Percentiles rank a stretch among this genome's conserved stretches.
These are phyloP conservation scores for Tetracladium setigerum DNA, from an alignment of 495 filamentous ascomycete species.

Conservation along the genomic window DNA sequence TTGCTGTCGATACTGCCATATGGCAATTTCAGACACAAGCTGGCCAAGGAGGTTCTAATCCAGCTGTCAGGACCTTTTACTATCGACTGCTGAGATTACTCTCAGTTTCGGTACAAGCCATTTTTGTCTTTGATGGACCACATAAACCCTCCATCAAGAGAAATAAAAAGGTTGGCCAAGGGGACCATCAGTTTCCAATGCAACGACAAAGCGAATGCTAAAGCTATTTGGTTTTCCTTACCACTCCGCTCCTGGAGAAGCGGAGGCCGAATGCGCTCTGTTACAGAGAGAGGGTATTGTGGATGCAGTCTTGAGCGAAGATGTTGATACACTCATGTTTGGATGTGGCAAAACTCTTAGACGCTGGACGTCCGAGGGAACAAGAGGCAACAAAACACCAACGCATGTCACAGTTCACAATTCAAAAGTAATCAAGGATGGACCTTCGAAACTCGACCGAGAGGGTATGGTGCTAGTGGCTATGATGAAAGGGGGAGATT, in stretches of 20 bases:
- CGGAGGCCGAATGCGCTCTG: conserved; percentile 91
- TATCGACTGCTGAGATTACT: conserved; percentile 84
- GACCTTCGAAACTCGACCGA: conserved; percentile 53
- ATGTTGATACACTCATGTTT: conserved; percentile 98
- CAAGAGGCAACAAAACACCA: conserved; percentile 53
- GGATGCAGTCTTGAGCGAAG: conserved; percentile 92
- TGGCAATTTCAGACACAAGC: conserved; percentile 95
- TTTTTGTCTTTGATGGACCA: conserved; percentile 94
- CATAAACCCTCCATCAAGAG: conserved; percentile 89
- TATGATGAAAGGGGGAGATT: conserved; percentile 94
- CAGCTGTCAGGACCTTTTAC: conserved; percentile 86
- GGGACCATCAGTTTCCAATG: conserved; percentile 42
- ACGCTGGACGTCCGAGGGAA: conserved; percentile 74
- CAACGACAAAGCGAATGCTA: conserved; percentile 68
- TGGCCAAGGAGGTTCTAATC: conserved; percentile 80
- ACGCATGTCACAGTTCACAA: conserved; percentile 85
- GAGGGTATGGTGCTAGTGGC: conserved; percentile 93
- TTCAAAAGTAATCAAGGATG: conserved; percentile 39
- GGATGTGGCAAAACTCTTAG: conserved; percentile 70
- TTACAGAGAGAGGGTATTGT: conserved; percentile 80
- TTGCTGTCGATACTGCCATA: conserved; percentile 94
- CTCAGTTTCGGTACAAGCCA: conserved; percentile 68
- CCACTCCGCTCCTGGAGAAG: conserved; percentile 89
- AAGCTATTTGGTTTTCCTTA: conserved; percentile 77
- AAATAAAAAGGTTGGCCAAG: conserved; percentile 51